These are phyloP conservation scores for Helicostylum pulchrum DNA, from an alignment of 192 early-diverging fungal genomes.

Conservation along the genomic window DNA sequence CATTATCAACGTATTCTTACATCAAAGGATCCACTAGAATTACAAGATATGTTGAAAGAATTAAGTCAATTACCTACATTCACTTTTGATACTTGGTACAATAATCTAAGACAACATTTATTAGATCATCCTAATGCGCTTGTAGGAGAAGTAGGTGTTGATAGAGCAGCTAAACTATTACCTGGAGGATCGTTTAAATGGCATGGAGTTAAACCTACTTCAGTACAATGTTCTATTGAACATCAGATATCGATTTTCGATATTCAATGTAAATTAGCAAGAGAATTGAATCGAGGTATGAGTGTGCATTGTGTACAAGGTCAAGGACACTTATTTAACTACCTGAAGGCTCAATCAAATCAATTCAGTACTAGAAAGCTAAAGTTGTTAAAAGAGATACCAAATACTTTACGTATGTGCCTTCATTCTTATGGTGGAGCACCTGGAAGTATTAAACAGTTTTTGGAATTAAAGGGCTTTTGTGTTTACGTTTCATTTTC, in stretches of 20 bases:
- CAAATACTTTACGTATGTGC: constrained; percentile 64
- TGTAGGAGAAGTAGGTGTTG: constrained; percentile 37
- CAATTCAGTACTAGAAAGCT: constrained; percentile 29
- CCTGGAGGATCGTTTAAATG: constrained; percentile 30
- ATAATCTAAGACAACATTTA: constrained; percentile 10
- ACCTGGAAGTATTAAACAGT: constrained; percentile 20
- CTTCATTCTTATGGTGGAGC: constrained; percentile 87
- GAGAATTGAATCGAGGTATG: constrained; percentile 55
- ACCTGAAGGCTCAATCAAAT: background rate
- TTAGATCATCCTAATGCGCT: constrained; percentile 23
- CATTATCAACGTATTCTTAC: constrained; percentile 24
- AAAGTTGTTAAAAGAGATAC: constrained; percentile 17
- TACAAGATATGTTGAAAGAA: constrained; percentile 11
- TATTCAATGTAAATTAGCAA: constrained; percentile 70
- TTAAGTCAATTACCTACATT: constrained; percentile 15
- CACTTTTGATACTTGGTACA: constrained; percentile 24
- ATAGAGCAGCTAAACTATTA: constrained; percentile 30
- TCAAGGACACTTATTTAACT: constrained; percentile 52
- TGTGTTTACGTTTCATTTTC: constrained; percentile 81
- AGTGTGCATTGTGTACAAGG: constrained; percentile 81
- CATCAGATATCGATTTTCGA: constrained; percentile 47
- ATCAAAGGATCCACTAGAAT: constrained; percentile 8
- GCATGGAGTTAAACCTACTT: constrained; percentile 32
- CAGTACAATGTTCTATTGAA: constrained; percentile 19
- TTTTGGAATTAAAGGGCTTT: constrained; percentile 20